phyloP scores from a whole-genome alignment of 2,329 filamentous ascomycete species.

The Curvularia spicifera region DNA sequence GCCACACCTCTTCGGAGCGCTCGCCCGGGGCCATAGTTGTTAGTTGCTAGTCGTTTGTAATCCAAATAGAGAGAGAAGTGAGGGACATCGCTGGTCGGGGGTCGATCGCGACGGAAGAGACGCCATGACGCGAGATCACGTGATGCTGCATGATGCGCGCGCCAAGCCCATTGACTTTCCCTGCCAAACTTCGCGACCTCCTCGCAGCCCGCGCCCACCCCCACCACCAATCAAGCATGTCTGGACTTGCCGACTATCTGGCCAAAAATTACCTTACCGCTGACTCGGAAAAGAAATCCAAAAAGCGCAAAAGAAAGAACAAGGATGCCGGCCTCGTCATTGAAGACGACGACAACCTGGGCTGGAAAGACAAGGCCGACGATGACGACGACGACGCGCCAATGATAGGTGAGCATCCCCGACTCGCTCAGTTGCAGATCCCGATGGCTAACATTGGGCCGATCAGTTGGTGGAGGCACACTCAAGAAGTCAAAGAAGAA shows the following conservation, averaged over 20 bases:
- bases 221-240: constrained; percentile 53
- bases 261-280: constrained; percentile 88
- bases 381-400: constrained; percentile 64
- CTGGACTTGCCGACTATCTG: constrained; percentile 77
- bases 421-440: constrained; percentile 19
- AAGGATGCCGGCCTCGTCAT: constrained; percentile 53
- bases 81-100: constrained; percentile 3
- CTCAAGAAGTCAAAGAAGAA: constrained; percentile 69
- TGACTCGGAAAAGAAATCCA: constrained; percentile 60
- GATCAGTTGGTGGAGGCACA: constrained; percentile 43
- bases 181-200: constrained; percentile 7
- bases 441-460: constrained; percentile 25
- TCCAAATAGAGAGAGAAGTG: constrained; percentile 3
- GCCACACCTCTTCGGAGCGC: constrained; percentile 73
- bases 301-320: constrained; percentile 59
- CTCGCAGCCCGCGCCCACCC: constrained; percentile 9
- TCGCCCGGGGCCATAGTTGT: constrained; percentile 60
- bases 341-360: constrained; percentile 61
- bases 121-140: constrained; percentile 40
- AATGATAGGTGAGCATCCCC: constrained; percentile 42
- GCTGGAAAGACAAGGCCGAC: constrained; percentile 58
- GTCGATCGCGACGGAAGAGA: constrained; percentile 6
- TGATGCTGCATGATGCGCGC: constrained; percentile 5
- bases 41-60: constrained; percentile 39
- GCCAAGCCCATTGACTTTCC: constrained; percentile 19